Base-by-base conservation (phyloP, 1,284 basidiomycete species). In the Melanopsichium pennsylvanicum region DNA sequence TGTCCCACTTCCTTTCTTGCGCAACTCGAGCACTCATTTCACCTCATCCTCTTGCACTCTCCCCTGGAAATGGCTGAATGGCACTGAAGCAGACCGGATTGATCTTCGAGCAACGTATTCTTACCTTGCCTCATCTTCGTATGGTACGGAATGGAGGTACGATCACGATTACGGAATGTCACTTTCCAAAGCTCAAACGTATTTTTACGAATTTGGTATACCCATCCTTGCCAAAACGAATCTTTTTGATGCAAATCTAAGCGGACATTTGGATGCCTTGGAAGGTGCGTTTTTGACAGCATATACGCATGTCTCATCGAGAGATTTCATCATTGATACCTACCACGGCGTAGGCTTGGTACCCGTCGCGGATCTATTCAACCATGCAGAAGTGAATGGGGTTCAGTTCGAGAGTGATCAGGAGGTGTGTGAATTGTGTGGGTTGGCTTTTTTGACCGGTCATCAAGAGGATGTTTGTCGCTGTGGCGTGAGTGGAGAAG, bases 371-470 rank as follows among this genome's bases (percentile, higher is more conserved):
- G 78, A 79, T 45, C 42, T 74, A 39, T 80, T 76, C 38, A 76
- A 80, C 25, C 78, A 80, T 43, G 44, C 60, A 2, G 69, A 70
- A 15, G 25, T 31, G 23, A 60, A 66, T 39, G 70, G 69, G 41
- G 62, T 74, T 10, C 72, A 78, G 33, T 78, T 79, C 37, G 76
- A 79, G 32, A 60, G 69, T 16, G 75, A 79, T 43, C 68, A 72
- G 41, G 64, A 62, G 6, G 77, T 80, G 8, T 80, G 78, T 50
- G 32, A 67, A 31, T 1, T 55, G 2, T 80, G 78, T 41, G 77
- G 78, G 2, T 29, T 51, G 5, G 48, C 58, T 9, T 46, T 58
- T 25, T 31, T 61, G 26, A 57, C 48, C n/a, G 64, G 57, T 5
- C 64, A 68, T 27, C 37, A 47, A 11, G 48, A 61, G 19, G 44